Base-by-base conservation (phyloP, 2,329 filamentous ascomycete genomes). In the Colletotrichum gigasporum region DNA sequence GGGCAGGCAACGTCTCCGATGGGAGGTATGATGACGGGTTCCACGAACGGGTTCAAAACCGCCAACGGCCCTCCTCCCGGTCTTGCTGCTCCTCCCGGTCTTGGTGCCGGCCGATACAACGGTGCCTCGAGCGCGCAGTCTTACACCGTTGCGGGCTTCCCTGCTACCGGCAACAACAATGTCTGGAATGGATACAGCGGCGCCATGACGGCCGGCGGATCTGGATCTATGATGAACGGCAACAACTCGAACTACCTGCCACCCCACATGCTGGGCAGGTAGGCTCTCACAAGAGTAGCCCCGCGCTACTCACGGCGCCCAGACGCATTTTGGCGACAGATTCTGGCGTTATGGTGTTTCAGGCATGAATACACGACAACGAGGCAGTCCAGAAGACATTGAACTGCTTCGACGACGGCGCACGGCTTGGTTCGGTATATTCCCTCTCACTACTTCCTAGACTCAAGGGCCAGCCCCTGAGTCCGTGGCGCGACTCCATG, bases 21-120 rank as follows among this genome's bases (percentile, higher is more conserved):
- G 74, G 87, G 83, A 68, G 88, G 84, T 22, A 82, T 88, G 67
- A 85, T 87, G 71, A 75, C 79, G 22, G 80, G 79, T 32, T 76
- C 83, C 14, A 83, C 81, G 22, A 86, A 84, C 68, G 84, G 86
- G 35, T 94, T 93, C 72, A 84, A 89, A 1, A 88, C 87, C 2
- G 88, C 88, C 32, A 91, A 83, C 70, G 90, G 92, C 0, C 94
- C 94, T 22, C 94, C 94, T 11, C 94, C 94, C 0, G 94, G 94
- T 2, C 85, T 97, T 8, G 76, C 87, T 2, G 89, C 88, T 6
- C 94, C 94, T 12, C 92, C 93, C 2, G 92, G 92, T 11, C 81
- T 95, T 32, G 82, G 80, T 12, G 61, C 66, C 16, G 68, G 71
- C 12, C 73, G 73, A 16, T 75, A 71, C 55, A 70, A 69, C 42